phyloP scores from a whole-genome alignment of 192 early-diverging fungal species.

The Mycoemilia scoparia region DNA sequence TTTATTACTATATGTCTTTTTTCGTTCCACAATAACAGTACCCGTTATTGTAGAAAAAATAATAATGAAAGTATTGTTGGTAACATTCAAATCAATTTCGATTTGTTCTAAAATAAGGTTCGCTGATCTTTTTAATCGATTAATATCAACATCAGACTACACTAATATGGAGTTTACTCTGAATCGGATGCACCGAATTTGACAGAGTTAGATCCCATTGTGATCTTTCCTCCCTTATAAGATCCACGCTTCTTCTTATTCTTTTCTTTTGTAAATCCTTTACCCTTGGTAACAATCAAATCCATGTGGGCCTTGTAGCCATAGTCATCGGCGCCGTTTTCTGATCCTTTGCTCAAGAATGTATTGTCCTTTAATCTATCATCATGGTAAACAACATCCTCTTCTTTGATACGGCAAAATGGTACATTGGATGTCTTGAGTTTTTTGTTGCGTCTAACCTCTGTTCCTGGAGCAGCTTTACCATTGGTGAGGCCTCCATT shows the following conservation, averaged over 20 bases:
- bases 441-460: slow-evolving; percentile 6
- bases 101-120: no score
- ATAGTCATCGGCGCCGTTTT: slow-evolving; percentile 50
- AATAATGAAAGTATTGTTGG: no score
- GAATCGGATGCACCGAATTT: no score
- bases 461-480: slow-evolving; percentile 3
- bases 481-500: slow-evolving; percentile 1
- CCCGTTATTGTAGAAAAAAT: no score
- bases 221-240: slow-evolving; percentile 83
- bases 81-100: no score
- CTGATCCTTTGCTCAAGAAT: slow-evolving; percentile 51
- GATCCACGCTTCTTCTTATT: slow-evolving; percentile 93
- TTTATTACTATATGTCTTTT: no score
- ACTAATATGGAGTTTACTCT: no score
- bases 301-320: slow-evolving; percentile 88
- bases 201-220: slow-evolving; percentile 66
- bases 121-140: no score
- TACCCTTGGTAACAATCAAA: slow-evolving; percentile 73
- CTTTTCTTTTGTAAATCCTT: slow-evolving; percentile 88
- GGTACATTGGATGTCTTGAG: slow-evolving; percentile 32
- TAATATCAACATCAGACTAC: no score
- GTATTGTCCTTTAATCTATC: slow-evolving; percentile 73
- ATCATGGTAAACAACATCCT: slow-evolving; percentile 63
- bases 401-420: slow-evolving; percentile 67
- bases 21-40: no score